Evolutionary conservation across 495 filamentous ascomycete species (phyloP), one percentile per base, ranked within the genome.

Genomic region (Aspergillus sclerotiicarbonarius): DNA sequence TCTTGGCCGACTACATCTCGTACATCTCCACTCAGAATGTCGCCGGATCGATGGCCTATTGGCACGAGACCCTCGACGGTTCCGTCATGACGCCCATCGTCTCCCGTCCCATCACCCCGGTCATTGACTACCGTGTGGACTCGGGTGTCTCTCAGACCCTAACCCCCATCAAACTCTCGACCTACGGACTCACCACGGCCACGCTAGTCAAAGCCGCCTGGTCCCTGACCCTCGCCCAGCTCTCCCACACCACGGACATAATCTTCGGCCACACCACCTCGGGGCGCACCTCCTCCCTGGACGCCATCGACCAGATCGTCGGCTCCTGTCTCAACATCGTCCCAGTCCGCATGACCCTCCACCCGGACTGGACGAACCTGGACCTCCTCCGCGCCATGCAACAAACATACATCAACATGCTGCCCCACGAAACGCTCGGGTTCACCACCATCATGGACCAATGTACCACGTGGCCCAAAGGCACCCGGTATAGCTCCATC

Each of bases 261-360:
- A 6, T n/a, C 37, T 41, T 41, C 37, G 37, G 37, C 10, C 12
- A 12, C 2, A n/a, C n/a, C 37, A 41, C 37, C 10, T 41, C 37
- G 10, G 37, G 37, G 7, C 37, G 37, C 37, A 41, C 37, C 37
- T 41, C 10, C 8, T 3, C 37, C 2, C 13, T 41, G 2, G 5
- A 12, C 37, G 8, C 1, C 37, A n/a, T 41, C 37, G 37, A 25
- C 13, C 5, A 13, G 1, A n/a, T 41, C 8, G 5, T 6, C 10
- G 37, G 37, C 0, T 67, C 69, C 5, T 68, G 65, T 31, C 60
- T 62, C 48, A 59, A 70, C 31, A 43, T 67, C 44, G 60, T 62
- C n/a, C 70, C 68, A 0, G 37, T 66, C 1, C 49, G 70, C 41
- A 53, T 71, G 9, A 19, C n/a, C 8, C 68, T 73, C 44, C 15